Evolutionary conservation across 495 filamentous ascomycete genomes (phyloP), one percentile per base, ranked within the genome.

Genomic region (Gamarada debralockiae): DNA sequence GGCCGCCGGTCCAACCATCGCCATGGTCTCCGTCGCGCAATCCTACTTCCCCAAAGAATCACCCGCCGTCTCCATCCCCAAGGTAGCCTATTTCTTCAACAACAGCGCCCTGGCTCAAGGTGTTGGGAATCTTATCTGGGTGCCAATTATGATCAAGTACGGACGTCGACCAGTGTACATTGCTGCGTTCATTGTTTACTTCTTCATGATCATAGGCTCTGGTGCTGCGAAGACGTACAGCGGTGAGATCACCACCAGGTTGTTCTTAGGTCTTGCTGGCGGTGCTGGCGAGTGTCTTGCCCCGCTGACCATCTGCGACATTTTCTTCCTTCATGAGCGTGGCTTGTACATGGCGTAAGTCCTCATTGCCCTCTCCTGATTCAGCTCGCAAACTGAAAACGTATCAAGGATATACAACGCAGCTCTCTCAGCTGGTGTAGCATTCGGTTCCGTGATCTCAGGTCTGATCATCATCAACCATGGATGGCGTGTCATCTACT

Each of bases 321-420:
- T 80, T 21, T 82, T 79, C 63, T 82, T 79, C 63, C 63, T 82
- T 10, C 78, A 82, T 40, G 77, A 82, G 59, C 69, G 78, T 20
- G n/a, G n/a, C n/a, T n/a, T n/a, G n/a, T n/a, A n/a, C n/a, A n/a
- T n/a, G n/a, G n/a, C n/a, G n/a, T n/a, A n/a, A n/a, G n/a, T n/a
- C n/a, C n/a, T n/a, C n/a, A n/a, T n/a, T n/a, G n/a, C n/a, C n/a
- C n/a, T n/a, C n/a, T n/a, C n/a, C n/a, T n/a, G n/a, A n/a, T n/a
- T n/a, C n/a, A n/a, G n/a, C n/a, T n/a, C n/a, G n/a, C n/a, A n/a
- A n/a, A n/a, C n/a, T n/a, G n/a, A n/a, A n/a, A n/a, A n/a, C n/a
- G n/a, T n/a, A n/a, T n/a, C n/a, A n/a, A 56, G 68, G 38, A 59
- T 75, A 12, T 80, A 79, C 60, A 73, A 70, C 17, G 70, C 69